Evolutionary conservation across 257 asterid species (phyloP), one percentile per base, ranked within the genome.

Genomic region (Salvia rosmarinus): DNA sequence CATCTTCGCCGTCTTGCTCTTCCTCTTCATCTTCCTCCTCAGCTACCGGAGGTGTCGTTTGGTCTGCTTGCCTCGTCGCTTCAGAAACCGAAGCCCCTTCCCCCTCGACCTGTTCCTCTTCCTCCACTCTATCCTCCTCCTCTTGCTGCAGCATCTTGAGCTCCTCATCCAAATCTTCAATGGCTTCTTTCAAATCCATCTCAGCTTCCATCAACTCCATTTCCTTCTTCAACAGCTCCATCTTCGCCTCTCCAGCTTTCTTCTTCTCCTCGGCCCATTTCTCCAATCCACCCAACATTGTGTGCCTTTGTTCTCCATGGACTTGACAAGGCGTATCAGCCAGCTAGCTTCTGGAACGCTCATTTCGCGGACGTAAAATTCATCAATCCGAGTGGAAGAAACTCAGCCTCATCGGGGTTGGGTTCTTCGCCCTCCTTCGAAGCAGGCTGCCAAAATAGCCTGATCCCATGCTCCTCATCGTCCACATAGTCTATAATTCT

Each of bases 371-470:
- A 92, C 97, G 57, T 89, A 90, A 75, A 91, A 91, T 82, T 94
- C 98, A 10, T 94, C 98, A 47, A 84, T 64, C 96, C 98, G 2
- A 89, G 85, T 20, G 99, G 96, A 46, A 94, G 90, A 81, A 91
- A 88, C 68, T 79, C 81, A 35, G 65, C 89, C 55, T 88, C 77
- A 9, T 85, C 93, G 12, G 89, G 91, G 72, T 85, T 83, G 19
- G 84, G 71, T 11, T 86, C 93, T 73, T 80, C 88, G 4, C 86
- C 91, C 47, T 85, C 95, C 74, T 84, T 44, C 30, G 71, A 2
- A 13, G 83, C 75, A 9, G 98, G 98, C 39, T 86, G 96, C 99
- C 99, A 94, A 74, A 86, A 94, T 65, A 91, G 78, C 20, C 96
- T 85, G 50, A 94, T 32, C 3, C 98, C 99, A 51, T 91, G 84